Evolutionary conservation across 83 land plant genomes (phyloP).

Genomic region (Thuja plicata): DNA sequence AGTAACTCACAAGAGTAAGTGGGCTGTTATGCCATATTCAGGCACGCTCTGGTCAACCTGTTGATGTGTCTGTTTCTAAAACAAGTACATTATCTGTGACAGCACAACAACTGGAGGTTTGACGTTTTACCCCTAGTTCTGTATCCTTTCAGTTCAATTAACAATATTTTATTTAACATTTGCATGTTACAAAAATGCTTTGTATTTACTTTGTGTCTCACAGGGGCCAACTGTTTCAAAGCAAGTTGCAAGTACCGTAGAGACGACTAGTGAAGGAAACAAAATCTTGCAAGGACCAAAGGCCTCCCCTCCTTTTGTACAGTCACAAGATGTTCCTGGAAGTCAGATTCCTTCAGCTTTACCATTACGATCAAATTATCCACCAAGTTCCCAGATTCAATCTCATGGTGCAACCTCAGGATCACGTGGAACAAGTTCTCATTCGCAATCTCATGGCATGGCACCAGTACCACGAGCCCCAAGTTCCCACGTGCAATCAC

Average conservation of each 20-base stretch:
- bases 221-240: neutral
- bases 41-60: conserved; percentile 42
- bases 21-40: neutral
- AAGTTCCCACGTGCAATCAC: conserved; percentile 46
- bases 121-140: neutral
- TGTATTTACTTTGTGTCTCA: neutral
- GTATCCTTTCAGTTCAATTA: neutral
- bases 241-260: conserved; percentile 3
- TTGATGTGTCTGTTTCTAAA: conserved; percentile 21
- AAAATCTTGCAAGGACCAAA: neutral
- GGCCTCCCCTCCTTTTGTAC: neutral
- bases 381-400: conserved; percentile 45
- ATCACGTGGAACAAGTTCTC: conserved; percentile 31
- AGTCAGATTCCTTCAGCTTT: neutral
- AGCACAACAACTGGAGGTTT: conserved; percentile 25
- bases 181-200: neutral
- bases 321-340: neutral
- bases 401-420: conserved; percentile 32
- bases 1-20: neutral
- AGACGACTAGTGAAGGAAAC: neutral
- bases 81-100: neutral
- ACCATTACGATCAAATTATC: conserved; percentile 18
- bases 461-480: conserved; percentile 22
- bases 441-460: conserved; percentile 37
- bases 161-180: neutral